These are phyloP conservation scores for Sclerotinia trifoliorum DNA, from an alignment of 2,329 filamentous ascomycete species.

Conservation along the genomic window DNA sequence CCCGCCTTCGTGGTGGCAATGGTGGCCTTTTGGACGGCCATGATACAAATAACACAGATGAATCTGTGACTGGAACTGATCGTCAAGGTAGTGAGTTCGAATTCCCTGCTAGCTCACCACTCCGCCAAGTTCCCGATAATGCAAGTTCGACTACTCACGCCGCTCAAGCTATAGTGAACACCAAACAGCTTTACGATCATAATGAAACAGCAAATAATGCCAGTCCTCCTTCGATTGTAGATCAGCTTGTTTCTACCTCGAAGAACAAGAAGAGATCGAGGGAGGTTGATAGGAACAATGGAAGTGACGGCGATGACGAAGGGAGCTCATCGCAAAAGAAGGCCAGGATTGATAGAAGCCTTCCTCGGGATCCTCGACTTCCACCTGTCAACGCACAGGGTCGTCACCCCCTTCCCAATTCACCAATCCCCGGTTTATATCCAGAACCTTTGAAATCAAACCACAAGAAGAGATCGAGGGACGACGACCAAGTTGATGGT, in stretches of 20 bases:
- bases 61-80: not conserved
- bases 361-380: not conserved
- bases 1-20: not conserved
- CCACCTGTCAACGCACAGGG: not conserved
- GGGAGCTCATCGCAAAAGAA: not conserved
- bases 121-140: not conserved
- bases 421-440: not conserved
- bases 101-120: not conserved
- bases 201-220: not conserved
- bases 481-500: not conserved
- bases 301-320: not conserved
- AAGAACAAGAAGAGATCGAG: not conserved
- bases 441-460: not conserved
- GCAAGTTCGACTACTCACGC: not conserved
- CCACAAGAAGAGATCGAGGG: not conserved
- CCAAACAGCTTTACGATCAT: no score
- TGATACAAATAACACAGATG: not conserved
- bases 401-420: not conserved
- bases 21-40: not conserved
- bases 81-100: not conserved
- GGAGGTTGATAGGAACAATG: not conserved
- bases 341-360: not conserved
- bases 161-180: not conserved
- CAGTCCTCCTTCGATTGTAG: rapidly evolving
- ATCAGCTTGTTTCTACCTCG: no score